A percentile compares a stretch with the other conserved stretches of the same genome.
Conservation (phyloP, 768 basidiomycete species). For the Leccinum broughii region DNA sequence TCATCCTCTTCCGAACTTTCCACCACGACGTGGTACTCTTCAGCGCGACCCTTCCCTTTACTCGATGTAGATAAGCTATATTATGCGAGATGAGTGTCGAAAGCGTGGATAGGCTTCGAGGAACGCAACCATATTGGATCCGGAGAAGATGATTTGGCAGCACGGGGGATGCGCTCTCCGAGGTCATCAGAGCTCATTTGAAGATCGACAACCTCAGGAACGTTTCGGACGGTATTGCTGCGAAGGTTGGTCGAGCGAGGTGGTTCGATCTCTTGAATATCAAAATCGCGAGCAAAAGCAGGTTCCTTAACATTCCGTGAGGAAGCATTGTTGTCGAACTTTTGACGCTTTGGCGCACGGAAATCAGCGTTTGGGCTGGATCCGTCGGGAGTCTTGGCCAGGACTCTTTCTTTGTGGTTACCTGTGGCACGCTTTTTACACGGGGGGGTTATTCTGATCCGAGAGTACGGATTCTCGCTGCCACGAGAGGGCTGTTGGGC, state of each 20-base stretch:
- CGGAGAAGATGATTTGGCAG: slow-evolving; percentile 17
- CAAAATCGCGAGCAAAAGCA: slow-evolving; percentile 14
- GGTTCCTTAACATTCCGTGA: too few species aligned
- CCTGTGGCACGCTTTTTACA: too few species aligned
- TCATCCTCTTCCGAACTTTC: slow-evolving; percentile 22
- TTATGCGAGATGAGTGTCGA: slow-evolving; percentile 22
- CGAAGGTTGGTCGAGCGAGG: slow-evolving; percentile 1
- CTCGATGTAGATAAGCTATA: neutral
- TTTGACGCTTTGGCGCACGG: slow-evolving; percentile 27
- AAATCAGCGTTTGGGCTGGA: neutral
- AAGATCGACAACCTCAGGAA: slow-evolving; percentile 23
- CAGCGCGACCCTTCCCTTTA: slow-evolving; percentile 28
- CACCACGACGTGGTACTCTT: slow-evolving; percentile 14
- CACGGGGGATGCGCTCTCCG: slow-evolving; percentile 18
- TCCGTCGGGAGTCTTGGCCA: slow-evolving; percentile 10
- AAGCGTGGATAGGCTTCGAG: slow-evolving; percentile 14
- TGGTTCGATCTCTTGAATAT: slow-evolving; percentile 21
- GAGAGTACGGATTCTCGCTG: slow-evolving; percentile 26
- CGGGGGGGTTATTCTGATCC: neutral
- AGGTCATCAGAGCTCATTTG: slow-evolving; percentile 22
- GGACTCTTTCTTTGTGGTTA: slow-evolving; percentile 6
- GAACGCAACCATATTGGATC: slow-evolving; percentile 18
- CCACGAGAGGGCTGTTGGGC: neutral
- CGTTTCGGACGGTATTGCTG: slow-evolving; percentile 2
- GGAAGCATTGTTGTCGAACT: slow-evolving; percentile 7